A percentile compares a stretch with the other conserved stretches of the same genome.
Conservation (phyloP, 176 grass and related monocot species). For the Echinochloa phyllopogon region DNA sequence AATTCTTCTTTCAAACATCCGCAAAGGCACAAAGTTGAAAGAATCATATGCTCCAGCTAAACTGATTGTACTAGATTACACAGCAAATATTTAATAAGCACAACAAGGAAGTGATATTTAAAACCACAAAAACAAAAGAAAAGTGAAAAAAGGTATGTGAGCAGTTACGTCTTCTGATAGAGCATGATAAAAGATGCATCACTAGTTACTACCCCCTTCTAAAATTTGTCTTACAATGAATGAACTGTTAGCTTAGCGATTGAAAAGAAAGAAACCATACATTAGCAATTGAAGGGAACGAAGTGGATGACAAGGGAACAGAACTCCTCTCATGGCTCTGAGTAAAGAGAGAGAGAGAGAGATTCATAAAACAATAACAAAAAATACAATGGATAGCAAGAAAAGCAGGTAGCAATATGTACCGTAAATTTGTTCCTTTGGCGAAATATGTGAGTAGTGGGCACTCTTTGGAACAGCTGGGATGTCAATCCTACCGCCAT, state of each 20-base stretch:
- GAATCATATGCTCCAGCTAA: no score
- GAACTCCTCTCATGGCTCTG: slow-evolving; percentile 69
- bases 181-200: no score
- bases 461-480: slow-evolving; percentile 62
- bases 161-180: no score
- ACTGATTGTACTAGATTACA: background rate
- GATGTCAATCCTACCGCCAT: slow-evolving; percentile 82
- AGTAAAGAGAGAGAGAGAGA: background rate
- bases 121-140: background rate
- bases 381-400: slow-evolving; percentile 28
- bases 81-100: background rate
- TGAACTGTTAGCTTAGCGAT: slow-evolving; percentile 20
- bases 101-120: background rate
- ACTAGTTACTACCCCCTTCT: background rate
- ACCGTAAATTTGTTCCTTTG: slow-evolving; percentile 65
- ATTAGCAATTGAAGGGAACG: slow-evolving; percentile 49
- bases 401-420: slow-evolving; percentile 13
- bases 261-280: slow-evolving; percentile 46
- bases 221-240: slow-evolving; percentile 12
- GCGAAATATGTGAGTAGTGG: slow-evolving; percentile 44
- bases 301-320: slow-evolving; percentile 50
- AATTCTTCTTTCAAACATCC: no score
- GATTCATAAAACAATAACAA: slow-evolving; percentile 9
- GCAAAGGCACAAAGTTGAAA: no score
- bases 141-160: background rate